A percentile compares a stretch with the other conserved stretches of the same genome.
Conservation (phyloP, 257 asterid genomes). For the Nicotiana paniculata region DNA sequence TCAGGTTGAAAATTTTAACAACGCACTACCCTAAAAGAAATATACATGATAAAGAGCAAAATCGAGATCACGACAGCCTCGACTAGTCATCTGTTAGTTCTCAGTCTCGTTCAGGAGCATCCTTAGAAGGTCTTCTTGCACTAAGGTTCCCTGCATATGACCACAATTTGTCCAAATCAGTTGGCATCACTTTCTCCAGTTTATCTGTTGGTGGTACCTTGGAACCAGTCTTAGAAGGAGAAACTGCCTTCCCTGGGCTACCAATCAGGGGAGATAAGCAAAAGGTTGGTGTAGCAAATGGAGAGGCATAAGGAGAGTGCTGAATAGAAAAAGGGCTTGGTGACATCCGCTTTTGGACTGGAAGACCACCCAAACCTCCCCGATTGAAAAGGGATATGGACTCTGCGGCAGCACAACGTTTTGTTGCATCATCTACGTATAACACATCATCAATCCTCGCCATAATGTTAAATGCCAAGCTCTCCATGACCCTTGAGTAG, state of each 20-base stretch:
- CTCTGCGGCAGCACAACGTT: constrained; percentile 60
- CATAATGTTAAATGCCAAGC: constrained; percentile 90
- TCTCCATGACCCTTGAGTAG: constrained; percentile 98
- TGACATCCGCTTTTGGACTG: constrained; percentile 83
- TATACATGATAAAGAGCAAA: constrained; percentile 1
- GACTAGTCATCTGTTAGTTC: neutral
- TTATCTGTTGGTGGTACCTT: constrained; percentile 29
- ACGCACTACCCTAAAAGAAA: constrained; percentile 3
- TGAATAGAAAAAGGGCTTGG: constrained; percentile 95
- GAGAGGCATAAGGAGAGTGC: constrained; percentile 87
- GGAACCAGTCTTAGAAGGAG: constrained; percentile 40
- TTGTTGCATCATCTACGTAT: constrained; percentile 78
- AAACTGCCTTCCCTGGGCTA: constrained; percentile 58
- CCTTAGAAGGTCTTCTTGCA: constrained; percentile 54
- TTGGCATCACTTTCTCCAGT: constrained; percentile 45
- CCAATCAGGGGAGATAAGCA: constrained; percentile 63
- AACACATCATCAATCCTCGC: constrained; percentile 92
- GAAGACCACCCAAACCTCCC: constrained; percentile 80
- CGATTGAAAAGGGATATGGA: constrained; percentile 55
- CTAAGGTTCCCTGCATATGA: constrained; percentile 77
- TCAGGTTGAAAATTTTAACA: neutral
- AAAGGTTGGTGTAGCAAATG: constrained; percentile 85
- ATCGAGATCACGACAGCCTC: neutral
- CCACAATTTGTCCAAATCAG: constrained; percentile 74
- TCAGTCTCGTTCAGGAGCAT: constrained; percentile 78